Evolutionary conservation across 148 eudicot species (phyloP), one percentile per base, ranked within the genome.

Genomic region (Rhododendron mucronatum): DNA sequence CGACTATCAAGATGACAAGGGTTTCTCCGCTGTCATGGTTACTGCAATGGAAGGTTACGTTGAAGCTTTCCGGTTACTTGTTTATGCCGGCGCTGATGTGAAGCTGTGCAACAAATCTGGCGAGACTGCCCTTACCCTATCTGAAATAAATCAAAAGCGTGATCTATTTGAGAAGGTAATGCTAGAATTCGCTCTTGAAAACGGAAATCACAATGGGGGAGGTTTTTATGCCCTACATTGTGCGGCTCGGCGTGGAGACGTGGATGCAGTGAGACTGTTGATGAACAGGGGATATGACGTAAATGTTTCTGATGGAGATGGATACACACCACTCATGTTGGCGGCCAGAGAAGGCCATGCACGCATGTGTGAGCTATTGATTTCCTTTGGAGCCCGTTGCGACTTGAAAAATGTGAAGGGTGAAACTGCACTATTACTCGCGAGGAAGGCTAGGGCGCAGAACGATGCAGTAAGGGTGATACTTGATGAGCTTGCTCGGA

Each of bases 261-360:
- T 89, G 73, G 94, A 90, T 2, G 95, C 96, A 6, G 98, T 92
- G 53, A 87, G 83, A 82, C 82, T 93, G 81, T 87, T 97, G 83
- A 90, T 90, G 18, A 55, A 85, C 7, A 94, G 89, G 86, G 99
- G 96, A 1, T 95, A 95, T 50, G 96, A 97, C 85, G 90, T 95
- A 57, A 92, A 97, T 75, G 79, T 83, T 30, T 85, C 88, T 1
- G 96, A 95, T 47, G 90, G 92, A 26, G 98, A 95, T 51, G 92
- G 93, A 51, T 92, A 95, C 88, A 94, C 98, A 1, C 98, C 99
- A 5, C 91, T 95, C 37, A 97, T 97, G 99, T 84, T 93, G 83
- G 98, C 98, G 2, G 98, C 98, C 23, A 93, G 87, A 80, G 98
- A 92, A 90, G 96, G 95, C 81, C 93, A 93, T 82, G 94, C 87